These are phyloP conservation scores for Podospora sp. DNA, from an alignment of 495 filamentous ascomycete species.

Conservation along the genomic window DNA sequence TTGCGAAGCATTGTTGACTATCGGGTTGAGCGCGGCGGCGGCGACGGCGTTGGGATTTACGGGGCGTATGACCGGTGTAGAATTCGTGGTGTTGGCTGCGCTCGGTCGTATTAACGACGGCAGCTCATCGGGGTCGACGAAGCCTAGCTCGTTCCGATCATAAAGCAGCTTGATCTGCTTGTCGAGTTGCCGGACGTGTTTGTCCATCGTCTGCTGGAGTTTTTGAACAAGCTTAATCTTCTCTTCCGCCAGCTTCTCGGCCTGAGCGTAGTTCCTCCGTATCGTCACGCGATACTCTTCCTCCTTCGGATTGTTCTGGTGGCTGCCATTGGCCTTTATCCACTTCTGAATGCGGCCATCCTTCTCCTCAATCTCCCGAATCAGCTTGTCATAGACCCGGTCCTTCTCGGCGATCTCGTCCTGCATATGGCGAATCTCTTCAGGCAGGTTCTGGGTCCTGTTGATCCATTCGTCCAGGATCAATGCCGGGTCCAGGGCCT, in stretches of 20 bases:
- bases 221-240: slow-evolving; percentile 82
- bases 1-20: slow-evolving; percentile 49
- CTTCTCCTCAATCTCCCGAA: slow-evolving; percentile 70
- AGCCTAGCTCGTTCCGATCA: slow-evolving; percentile 70
- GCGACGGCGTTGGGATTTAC: slow-evolving; percentile 42
- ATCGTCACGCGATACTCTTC: slow-evolving; percentile 71
- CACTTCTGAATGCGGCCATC: slow-evolving; percentile 87
- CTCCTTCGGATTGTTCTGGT: slow-evolving; percentile 84
- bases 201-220: slow-evolving; percentile 76
- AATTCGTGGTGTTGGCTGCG: slow-evolving; percentile 49
- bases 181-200: slow-evolving; percentile 86
- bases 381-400: slow-evolving; percentile 71
- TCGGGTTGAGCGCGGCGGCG: slow-evolving; percentile 51
- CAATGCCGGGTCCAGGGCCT: slow-evolving; percentile 72
- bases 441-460: slow-evolving; percentile 81
- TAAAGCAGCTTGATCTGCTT: slow-evolving; percentile 80
- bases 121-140: slow-evolving; percentile 74
- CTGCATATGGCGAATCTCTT: slow-evolving; percentile 88
- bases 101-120: slow-evolving; percentile 74
- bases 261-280: slow-evolving; percentile 67
- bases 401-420: slow-evolving; percentile 96
- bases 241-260: slow-evolving; percentile 78
- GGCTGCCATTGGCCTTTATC: slow-evolving; percentile 81
- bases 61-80: slow-evolving; percentile 41
- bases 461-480: slow-evolving; percentile 94